Evolutionary conservation across 148 eudicot genomes (phyloP).

Genomic region (Vaccinium vitisidaea): DNA sequence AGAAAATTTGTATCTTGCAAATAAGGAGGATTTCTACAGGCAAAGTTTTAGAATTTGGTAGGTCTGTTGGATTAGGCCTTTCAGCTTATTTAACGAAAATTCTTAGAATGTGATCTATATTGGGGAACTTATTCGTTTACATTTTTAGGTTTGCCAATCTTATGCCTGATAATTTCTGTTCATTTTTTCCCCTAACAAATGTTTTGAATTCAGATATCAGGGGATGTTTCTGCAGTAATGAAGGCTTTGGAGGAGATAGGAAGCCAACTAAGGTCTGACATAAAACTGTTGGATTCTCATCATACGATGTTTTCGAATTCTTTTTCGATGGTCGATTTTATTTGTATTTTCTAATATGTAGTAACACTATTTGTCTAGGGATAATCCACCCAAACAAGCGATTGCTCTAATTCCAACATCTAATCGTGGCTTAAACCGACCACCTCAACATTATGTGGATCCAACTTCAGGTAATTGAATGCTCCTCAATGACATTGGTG

Average conservation of each 20-base stretch:
- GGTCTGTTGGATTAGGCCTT: background rate
- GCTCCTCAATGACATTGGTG: conserved; percentile 14
- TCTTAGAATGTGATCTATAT: background rate
- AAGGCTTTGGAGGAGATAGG: conserved; percentile 91
- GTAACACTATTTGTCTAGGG: conserved; percentile 35
- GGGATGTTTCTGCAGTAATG: conserved; percentile 68
- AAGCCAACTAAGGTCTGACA: conserved; percentile 61
- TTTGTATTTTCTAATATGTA: conserved; percentile 1
- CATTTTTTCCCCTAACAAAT: conserved; percentile 8
- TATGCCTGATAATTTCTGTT: conserved; percentile 5
- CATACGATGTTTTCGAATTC: background rate
- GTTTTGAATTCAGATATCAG: conserved; percentile 61
- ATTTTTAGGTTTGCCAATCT: background rate
- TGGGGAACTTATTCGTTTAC: background rate
- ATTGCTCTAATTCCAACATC: conserved; percentile 81
- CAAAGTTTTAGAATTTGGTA: background rate
- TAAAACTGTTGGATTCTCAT: background rate
- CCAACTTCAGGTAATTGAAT: conserved; percentile 69
- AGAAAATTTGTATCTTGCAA: background rate
- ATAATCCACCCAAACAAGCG: conserved; percentile 82
- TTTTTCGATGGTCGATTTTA: conserved; percentile 1
- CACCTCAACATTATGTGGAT: conserved; percentile 57
- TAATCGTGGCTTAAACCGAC: conserved; percentile 49
- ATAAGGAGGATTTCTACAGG: background rate
- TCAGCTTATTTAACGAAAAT: background rate